A percentile compares a stretch with the other conserved stretches of the same genome.
These are phyloP conservation scores for Phaeosphaeriaceae sp. DNA, from an alignment of 2,329 filamentous ascomycete genomes.

Conservation along the genomic window DNA sequence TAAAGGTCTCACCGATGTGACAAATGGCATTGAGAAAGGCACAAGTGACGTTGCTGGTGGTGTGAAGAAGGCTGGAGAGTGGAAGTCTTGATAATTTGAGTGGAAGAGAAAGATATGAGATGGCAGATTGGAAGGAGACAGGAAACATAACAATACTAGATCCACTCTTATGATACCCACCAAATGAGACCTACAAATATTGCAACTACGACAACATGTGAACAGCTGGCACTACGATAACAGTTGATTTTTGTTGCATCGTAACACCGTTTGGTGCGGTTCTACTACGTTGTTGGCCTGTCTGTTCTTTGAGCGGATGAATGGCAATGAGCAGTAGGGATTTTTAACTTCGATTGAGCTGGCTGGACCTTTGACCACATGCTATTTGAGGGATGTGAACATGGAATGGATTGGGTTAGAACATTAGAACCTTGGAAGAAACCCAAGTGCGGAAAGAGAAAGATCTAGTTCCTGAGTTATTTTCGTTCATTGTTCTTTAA, in stretches of 20 bases:
- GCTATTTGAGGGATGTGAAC: background rate
- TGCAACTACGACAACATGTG: no score
- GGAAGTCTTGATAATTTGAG: slow-evolving; percentile 40
- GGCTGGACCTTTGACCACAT: background rate
- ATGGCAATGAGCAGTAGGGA: background rate
- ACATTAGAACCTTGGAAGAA: no score
- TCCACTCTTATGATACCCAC: background rate
- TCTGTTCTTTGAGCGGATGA: slow-evolving; percentile 4
- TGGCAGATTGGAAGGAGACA: background rate
- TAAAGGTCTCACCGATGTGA: slow-evolving; percentile 50
- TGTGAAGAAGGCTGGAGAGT: slow-evolving; percentile 56
- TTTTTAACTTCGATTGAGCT: background rate
- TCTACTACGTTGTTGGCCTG: no score
- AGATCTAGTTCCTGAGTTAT: no score
- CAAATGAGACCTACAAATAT: background rate
- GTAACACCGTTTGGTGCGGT: no score
- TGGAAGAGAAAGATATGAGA: background rate
- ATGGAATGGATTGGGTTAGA: no score
- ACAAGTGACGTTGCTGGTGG: slow-evolving; percentile 52
- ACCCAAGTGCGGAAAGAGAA: no score
- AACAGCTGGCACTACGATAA: no score
- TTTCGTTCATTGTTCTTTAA: background rate
- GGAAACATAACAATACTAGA: background rate
- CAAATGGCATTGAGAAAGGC: slow-evolving; percentile 54
- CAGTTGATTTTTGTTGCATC: no score